A percentile compares a stretch with the other conserved stretches of the same genome.
phyloP scores from a whole-genome alignment of 805 yeast genomes.

The Huiozyma sinensis region DNA sequence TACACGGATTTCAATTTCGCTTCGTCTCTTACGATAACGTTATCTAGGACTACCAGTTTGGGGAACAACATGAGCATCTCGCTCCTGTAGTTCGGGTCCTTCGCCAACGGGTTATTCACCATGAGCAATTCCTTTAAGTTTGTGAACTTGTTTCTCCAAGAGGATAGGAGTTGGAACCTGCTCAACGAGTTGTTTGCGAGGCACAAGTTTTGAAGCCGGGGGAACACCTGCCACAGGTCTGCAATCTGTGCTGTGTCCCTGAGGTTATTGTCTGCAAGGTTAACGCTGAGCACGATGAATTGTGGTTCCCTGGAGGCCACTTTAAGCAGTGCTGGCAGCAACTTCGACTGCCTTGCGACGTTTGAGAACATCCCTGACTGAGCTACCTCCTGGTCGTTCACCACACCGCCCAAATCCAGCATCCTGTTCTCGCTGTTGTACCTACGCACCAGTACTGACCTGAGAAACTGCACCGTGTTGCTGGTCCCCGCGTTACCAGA shows the following conservation, averaged over 20 bases:
- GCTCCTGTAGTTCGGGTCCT: constrained; percentile 37
- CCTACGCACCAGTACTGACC: constrained; percentile 49
- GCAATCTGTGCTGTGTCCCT: constrained; percentile 49
- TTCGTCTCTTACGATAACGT: constrained; percentile 68
- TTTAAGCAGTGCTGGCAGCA: constrained; percentile 84
- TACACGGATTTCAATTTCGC: constrained; percentile 41
- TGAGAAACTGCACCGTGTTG: constrained; percentile 52
- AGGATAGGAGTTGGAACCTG: constrained; percentile 49
- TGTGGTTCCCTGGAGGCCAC: constrained; percentile 48
- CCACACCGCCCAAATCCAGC: constrained; percentile 58
- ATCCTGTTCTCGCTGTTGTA: constrained; percentile 57
- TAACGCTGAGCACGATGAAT: constrained; percentile 53
- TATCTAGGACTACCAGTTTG: constrained; percentile 65
- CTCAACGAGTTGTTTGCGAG: constrained; percentile 64
- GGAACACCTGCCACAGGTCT: constrained; percentile 63
- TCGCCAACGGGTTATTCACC: constrained; percentile 61
- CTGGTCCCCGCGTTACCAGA: constrained; percentile 15
- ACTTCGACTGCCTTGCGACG: constrained; percentile 56
- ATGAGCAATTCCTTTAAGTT: constrained; percentile 65
- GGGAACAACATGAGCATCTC: constrained; percentile 72
- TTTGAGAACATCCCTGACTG: constrained; percentile 56
- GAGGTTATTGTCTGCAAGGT: constrained; percentile 55
- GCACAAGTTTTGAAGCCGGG: constrained; percentile 67
- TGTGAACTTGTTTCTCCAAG: constrained; percentile 69
- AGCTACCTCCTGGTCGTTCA: constrained; percentile 49